Percentiles rank a stretch among this genome's conserved stretches.
Conservation (phyloP, 2,329 filamentous ascomycete genomes). For the Fusarium citri region DNA sequence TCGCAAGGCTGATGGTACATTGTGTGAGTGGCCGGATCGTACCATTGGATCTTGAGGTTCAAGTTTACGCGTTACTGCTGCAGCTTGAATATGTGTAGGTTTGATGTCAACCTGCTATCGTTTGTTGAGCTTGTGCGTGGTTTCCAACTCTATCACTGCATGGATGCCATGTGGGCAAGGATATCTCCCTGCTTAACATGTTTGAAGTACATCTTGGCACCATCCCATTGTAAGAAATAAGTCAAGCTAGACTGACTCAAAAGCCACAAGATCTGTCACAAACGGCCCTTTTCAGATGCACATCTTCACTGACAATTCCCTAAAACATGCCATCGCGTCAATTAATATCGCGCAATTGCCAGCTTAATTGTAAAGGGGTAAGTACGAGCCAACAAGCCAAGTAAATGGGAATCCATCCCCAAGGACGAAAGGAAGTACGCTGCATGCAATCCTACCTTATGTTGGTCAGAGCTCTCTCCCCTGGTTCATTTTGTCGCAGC, state of each 20-base stretch:
- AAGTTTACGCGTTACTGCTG: background rate
- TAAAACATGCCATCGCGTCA: background rate
- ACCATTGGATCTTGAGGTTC: conserved; percentile 1
- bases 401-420: background rate
- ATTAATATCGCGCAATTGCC: conserved; percentile 11
- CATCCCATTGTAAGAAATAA: background rate
- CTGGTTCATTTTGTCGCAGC: background rate
- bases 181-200: background rate
- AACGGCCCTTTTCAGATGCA: background rate
- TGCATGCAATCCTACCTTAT: background rate
- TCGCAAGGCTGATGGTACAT: conserved; percentile 9
- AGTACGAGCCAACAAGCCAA: background rate
- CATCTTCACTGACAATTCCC: conserved; percentile 1
- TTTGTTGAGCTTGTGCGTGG: background rate
- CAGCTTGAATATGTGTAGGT: background rate
- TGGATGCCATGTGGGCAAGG: background rate
- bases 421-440: background rate
- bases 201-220: background rate
- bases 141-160: background rate
- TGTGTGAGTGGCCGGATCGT: background rate
- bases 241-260: conserved; percentile 13
- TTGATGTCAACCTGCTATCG: background rate
- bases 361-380: background rate
- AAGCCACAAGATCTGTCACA: conserved; percentile 6
- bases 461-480: background rate